These are phyloP conservation scores for Jaapia argillacea DNA, from an alignment of 768 basidiomycete genomes.

Conservation along the genomic window DNA sequence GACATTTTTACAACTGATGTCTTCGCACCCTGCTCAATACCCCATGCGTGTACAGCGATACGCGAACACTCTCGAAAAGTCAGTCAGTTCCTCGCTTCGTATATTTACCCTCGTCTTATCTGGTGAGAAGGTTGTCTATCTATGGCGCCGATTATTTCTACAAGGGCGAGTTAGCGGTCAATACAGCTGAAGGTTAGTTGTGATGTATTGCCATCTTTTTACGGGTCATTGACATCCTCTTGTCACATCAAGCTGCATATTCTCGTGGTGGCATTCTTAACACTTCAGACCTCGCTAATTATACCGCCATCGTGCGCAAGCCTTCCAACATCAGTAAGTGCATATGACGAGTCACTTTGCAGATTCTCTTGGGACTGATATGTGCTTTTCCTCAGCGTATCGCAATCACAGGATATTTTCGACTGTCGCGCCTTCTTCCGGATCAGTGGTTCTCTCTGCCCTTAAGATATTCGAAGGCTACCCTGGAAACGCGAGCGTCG, in stretches of 20 bases:
- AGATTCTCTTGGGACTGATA: neutral
- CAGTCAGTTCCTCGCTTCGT: neutral
- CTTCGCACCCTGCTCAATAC: too few species aligned
- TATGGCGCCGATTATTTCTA: constrained; percentile 16
- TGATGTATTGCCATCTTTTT: neutral
- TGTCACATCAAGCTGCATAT: neutral
- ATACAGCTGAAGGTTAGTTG: neutral
- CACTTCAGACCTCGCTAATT: neutral
- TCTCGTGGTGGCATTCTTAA: constrained; percentile 1
- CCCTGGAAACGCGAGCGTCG: constrained; percentile 9
- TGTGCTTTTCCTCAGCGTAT: constrained; percentile 6
- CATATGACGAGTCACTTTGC: neutral
- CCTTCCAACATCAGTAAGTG: constrained; percentile 15
- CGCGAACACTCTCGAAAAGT: constrained; percentile 14
- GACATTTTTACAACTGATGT: too few species aligned
- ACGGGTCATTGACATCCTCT: neutral
- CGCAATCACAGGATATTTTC: constrained; percentile 19
- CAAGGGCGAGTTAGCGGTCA: constrained; percentile 11
- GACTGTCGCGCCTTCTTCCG: constrained; percentile 28
- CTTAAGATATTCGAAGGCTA: constrained; percentile 26
- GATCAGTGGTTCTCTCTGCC: constrained; percentile 23
- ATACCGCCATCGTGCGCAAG: constrained; percentile 10
- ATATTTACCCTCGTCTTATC: constrained; percentile 5
- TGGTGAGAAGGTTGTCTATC: neutral
- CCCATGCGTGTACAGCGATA: too few species aligned